Evolutionary conservation across 73 alveolate species (phyloP), one percentile per base, ranked within the genome.

Genomic region (Blepharisma stoltei): DNA sequence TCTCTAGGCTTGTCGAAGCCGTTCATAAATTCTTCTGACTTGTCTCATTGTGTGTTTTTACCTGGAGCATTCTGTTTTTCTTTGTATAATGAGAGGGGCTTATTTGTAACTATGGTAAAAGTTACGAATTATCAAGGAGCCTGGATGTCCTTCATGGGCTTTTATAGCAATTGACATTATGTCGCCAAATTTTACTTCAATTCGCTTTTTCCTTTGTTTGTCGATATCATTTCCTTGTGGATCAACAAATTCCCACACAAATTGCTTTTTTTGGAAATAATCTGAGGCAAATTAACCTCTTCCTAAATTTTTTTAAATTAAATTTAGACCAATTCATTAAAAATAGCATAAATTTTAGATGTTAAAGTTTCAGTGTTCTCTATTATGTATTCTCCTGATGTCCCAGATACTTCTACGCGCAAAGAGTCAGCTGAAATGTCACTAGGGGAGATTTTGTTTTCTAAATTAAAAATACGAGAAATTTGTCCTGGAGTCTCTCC

Each of bases 21-120:
- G 49, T 38, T 38, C 18, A 38, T 60, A 25, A 60, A 60, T 8
- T 60, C 73, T 60, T 60, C 73, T 14, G 73, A 8, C 5, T 60
- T 60, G 46, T 60, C 73, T 47, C 73, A 60, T 60, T 60, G 73
- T 8, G 73, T 60, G 73, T 60, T 60, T 60, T 60, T 60, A 0
- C 73, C 73, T 60, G 73, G 73, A 14, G 73, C 73, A 25, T 60
- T 60, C 23, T 60, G 73, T 25, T 60, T 60, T 60, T 60, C 73
- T 25, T 60, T 60, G 5, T 60, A 60, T 14, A 60, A 38, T 18
- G 73, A 60, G 23, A 60, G n/a, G 11, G 73, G 45, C 46, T 60
- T 60, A 25, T 60, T 60, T 25, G 73, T 60, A 9, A 11, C 11
- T 18, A 60, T 60, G 37, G 5, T 60, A 18, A 60, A 14, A 25